phyloP scores from a whole-genome alignment of 139 green algal species.

The Chlorella sp. region DNA sequence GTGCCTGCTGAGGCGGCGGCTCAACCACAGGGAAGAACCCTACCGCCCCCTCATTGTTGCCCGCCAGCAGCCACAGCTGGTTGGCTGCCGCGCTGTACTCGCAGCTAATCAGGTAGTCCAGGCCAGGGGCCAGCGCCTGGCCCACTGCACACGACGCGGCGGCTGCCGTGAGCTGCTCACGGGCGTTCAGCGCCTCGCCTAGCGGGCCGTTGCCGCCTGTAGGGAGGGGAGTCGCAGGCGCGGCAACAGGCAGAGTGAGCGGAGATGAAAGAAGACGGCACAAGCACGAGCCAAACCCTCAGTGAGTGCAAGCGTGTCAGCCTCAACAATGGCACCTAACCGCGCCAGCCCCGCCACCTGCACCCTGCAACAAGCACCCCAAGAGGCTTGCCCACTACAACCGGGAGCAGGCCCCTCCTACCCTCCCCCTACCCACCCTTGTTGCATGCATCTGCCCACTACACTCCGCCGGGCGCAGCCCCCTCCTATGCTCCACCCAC shows the following conservation, averaged over 20 bases:
- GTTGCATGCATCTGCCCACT: neutral
- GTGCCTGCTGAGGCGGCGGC: slow-evolving; percentile 22
- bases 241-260: neutral
- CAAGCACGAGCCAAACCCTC: neutral
- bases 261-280: neutral
- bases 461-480: neutral
- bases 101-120: slow-evolving; percentile 76
- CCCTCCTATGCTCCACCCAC: no score
- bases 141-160: slow-evolving; percentile 4
- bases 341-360: no score
- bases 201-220: slow-evolving; percentile 57
- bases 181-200: slow-evolving; percentile 58
- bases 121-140: slow-evolving; percentile 20
- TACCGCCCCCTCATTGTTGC: slow-evolving; percentile 58
- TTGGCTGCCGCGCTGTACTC: slow-evolving; percentile 59
- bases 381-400: no score
- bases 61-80: slow-evolving; percentile 65
- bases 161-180: slow-evolving; percentile 37
- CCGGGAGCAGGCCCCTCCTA: no score
- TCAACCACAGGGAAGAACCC: slow-evolving; percentile 69
- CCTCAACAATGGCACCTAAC: no score
- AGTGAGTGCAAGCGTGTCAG: neutral
- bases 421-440: neutral
- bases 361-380: no score
- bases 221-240: neutral